These are phyloP conservation scores for Cryptococcus sp. DNA, from an alignment of 1,284 basidiomycete species.

Conservation along the genomic window DNA sequence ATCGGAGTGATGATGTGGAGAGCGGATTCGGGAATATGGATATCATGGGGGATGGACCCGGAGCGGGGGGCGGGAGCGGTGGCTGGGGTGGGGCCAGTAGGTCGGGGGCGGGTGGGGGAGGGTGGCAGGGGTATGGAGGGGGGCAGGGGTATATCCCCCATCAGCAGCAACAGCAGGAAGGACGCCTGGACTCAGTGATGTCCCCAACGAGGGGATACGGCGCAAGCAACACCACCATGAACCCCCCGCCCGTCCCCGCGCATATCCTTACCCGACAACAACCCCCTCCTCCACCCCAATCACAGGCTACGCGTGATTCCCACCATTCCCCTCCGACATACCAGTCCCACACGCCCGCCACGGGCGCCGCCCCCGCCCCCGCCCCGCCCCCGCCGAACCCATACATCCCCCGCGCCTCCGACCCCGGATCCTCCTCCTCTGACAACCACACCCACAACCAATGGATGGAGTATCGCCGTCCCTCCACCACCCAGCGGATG, in stretches of 20 bases:
- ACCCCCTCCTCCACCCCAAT: conserved; percentile 5
- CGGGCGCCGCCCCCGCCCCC: neutral
- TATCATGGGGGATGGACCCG: conserved; percentile 14
- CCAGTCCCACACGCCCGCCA: neutral
- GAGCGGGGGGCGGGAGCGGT: conserved; percentile 7
- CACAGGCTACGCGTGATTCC: conserved; percentile 7
- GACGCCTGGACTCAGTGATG: conserved; percentile 29
- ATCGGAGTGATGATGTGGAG: conserved; percentile 48
- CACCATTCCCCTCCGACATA: conserved; percentile 11
- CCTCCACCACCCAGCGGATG: conserved; percentile 20
- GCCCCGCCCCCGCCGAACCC: conserved; percentile 25
- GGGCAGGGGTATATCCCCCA: conserved; percentile 5
- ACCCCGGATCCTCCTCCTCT: conserved; percentile 21
- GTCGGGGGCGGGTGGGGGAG: neutral
- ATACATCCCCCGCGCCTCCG: conserved; percentile 36
- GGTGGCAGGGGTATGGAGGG: neutral
- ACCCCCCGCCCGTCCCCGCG: conserved; percentile 33
- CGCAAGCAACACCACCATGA: conserved; percentile 17
- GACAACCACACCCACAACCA: conserved; percentile 9
- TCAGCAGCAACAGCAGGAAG: neutral
- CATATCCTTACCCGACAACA: conserved; percentile 18
- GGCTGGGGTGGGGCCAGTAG: conserved; percentile 16
- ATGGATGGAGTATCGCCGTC: conserved; percentile 32
- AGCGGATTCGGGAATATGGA: conserved; percentile 43
- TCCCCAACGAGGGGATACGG: conserved; percentile 17